phyloP scores from a whole-genome alignment of 2,329 filamentous ascomycete genomes.

The Biscogniauxia marginata region DNA sequence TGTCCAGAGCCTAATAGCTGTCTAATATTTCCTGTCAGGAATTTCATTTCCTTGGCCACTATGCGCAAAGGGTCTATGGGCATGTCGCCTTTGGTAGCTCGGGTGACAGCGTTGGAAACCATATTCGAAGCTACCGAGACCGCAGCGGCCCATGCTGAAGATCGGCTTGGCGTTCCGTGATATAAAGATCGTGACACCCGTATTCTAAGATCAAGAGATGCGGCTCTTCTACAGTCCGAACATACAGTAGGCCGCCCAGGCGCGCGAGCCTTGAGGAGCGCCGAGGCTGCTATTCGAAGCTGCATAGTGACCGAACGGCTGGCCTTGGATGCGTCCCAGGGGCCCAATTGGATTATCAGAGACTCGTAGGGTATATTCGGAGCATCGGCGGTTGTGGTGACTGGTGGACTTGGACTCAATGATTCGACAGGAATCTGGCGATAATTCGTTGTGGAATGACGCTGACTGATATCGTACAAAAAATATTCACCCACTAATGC shows the following conservation, averaged over 20 bases:
- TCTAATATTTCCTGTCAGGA: constrained; percentile 87
- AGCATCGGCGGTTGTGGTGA: constrained; percentile 16
- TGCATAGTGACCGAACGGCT: constrained; percentile 42
- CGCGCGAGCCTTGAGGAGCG: constrained; percentile 44
- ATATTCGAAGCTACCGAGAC: constrained; percentile 70
- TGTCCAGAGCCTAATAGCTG: constrained; percentile 93
- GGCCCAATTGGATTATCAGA: constrained; percentile 32
- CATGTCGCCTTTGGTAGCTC: constrained; percentile 63
- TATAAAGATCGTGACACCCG: constrained; percentile 36
- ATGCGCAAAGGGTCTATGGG: constrained; percentile 83
- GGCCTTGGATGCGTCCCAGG: constrained; percentile 18
- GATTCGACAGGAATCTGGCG: constrained; percentile 1
- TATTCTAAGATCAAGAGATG: constrained; percentile 34
- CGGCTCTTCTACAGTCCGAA: constrained; percentile 37
- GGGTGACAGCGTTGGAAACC: constrained; percentile 65
- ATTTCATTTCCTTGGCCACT: constrained; percentile 96
- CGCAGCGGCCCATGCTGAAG: constrained; percentile 74
- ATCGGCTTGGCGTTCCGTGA: constrained; percentile 44
- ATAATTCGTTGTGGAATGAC: constrained; percentile 8
- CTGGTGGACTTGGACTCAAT: not conserved
- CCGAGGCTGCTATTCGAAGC: constrained; percentile 52
- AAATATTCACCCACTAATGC: constrained; percentile 9
- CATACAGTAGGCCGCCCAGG: constrained; percentile 37
- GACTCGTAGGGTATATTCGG: constrained; percentile 12
- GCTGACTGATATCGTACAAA: constrained; percentile 4